Evolutionary conservation across 2,329 filamentous ascomycete species (phyloP).

Genomic region (Atkinsonella hypoxylon): DNA sequence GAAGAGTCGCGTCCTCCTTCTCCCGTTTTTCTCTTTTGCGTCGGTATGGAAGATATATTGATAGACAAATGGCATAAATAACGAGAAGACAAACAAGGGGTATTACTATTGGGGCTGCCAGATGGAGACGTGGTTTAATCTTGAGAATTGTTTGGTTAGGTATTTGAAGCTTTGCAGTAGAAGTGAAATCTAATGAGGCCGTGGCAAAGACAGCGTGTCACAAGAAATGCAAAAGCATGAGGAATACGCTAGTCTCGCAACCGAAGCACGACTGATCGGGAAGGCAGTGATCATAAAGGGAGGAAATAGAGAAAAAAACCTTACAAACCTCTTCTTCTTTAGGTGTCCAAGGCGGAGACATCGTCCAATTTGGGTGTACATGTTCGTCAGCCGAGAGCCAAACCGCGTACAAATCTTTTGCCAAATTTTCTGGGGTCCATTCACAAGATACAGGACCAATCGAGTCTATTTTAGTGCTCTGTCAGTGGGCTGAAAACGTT

Average conservation of each 20-base stretch:
- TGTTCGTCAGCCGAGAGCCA: slow-evolving; percentile 16
- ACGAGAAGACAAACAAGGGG: slow-evolving; percentile 18
- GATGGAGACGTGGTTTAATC: slow-evolving; percentile 13
- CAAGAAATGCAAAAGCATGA: neutral
- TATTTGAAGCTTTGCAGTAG: neutral
- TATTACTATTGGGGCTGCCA: slow-evolving; percentile 18
- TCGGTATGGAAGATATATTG: slow-evolving; percentile 17
- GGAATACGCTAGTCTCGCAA: too few relatives aligned
- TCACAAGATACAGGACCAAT: slow-evolving; percentile 14
- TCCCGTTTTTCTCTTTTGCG: slow-evolving; percentile 13
- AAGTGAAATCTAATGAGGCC: neutral
- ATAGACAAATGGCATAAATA: slow-evolving; percentile 17
- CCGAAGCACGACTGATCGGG: too few relatives aligned
- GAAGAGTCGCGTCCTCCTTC: slow-evolving; percentile 6
- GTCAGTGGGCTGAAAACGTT: slow-evolving; percentile 5
- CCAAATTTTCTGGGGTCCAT: slow-evolving; percentile 18
- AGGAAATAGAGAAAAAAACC: neutral
- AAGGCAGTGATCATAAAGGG: neutral
- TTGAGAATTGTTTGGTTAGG: slow-evolving; percentile 9
- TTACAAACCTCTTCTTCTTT: slow-evolving; percentile 11
- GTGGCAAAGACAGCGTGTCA: neutral
- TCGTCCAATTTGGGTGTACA: slow-evolving; percentile 16
- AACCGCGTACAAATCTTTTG: slow-evolving; percentile 17
- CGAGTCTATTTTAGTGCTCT: slow-evolving; percentile 11
- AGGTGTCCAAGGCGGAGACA: slow-evolving; percentile 21